Evolutionary conservation across 179 eudicot species (phyloP).

Genomic region (Silene vulgaris): DNA sequence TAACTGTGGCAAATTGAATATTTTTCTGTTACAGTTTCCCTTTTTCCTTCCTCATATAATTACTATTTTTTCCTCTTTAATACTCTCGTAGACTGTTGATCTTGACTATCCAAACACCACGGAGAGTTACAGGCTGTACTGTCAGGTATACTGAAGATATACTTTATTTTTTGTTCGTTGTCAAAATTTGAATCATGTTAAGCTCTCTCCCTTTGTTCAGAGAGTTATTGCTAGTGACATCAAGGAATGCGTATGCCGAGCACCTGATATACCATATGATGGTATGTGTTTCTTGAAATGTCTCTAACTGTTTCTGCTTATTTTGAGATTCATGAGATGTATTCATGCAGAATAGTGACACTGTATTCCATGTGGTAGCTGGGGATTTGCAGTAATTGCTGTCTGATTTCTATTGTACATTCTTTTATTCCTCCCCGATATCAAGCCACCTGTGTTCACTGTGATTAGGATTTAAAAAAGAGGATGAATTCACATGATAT

Average conservation of each 20-base stretch:
- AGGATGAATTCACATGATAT: slow-evolving; percentile 7
- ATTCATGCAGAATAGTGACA: neutral
- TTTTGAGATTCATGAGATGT: slow-evolving; percentile 5
- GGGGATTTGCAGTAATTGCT: slow-evolving; percentile 6
- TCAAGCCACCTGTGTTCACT: neutral
- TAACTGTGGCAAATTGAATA: neutral
- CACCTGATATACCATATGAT: slow-evolving; percentile 95
- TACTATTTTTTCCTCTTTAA: neutral
- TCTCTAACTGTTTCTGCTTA: slow-evolving; percentile 4
- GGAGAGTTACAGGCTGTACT: slow-evolving; percentile 85
- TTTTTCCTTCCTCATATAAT: neutral
- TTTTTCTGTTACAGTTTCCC: neutral
- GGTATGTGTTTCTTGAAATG: slow-evolving; percentile 46
- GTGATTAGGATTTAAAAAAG: neutral
- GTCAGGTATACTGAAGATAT: slow-evolving; percentile 52
- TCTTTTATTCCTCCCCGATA: neutral
- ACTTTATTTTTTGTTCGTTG: slow-evolving; percentile 13
- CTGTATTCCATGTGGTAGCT: neutral
- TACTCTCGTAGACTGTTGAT: slow-evolving; percentile 59
- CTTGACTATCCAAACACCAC: slow-evolving; percentile 85
- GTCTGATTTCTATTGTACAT: neutral
- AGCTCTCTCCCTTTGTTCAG: slow-evolving; percentile 37
- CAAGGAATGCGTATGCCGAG: slow-evolving; percentile 96
- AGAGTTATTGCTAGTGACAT: slow-evolving; percentile 90
- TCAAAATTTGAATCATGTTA: slow-evolving; percentile 9